These are phyloP conservation scores for Dactylorhiza incarnata DNA, from an alignment of 106 monocot genomes.

Conservation along the genomic window DNA sequence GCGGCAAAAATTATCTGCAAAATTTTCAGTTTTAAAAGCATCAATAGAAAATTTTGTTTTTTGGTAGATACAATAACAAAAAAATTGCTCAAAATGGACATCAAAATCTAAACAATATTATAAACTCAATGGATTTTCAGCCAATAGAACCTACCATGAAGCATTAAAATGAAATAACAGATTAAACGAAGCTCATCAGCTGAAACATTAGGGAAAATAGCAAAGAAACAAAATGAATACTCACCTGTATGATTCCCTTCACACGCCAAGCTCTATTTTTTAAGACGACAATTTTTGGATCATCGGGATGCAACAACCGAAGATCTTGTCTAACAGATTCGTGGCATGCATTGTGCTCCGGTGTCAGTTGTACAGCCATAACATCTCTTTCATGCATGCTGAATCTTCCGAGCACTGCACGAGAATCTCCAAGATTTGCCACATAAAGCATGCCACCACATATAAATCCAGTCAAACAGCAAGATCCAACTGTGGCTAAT, in stretches of 20 bases:
- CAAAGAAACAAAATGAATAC: neutral
- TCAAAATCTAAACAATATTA: neutral
- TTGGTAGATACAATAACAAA: neutral
- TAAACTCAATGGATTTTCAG: neutral
- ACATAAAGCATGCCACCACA: conserved; percentile 39
- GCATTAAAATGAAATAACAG: neutral
- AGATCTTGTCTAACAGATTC: conserved; percentile 64
- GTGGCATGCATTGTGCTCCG: conserved; percentile 65
- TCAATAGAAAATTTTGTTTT: neutral
- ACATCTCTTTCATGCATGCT: conserved; percentile 22
- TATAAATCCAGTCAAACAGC: conserved; percentile 44
- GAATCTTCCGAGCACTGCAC: conserved; percentile 51
- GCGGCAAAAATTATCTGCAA: neutral
- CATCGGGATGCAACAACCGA: conserved; percentile 48
- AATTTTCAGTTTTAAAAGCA: neutral
- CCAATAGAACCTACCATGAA: neutral
- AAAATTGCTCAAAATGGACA: neutral
- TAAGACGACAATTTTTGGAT: conserved; percentile 51
- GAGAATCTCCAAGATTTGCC: conserved; percentile 61
- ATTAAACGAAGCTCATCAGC: neutral
- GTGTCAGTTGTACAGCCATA: conserved; percentile 43
- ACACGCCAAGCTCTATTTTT: conserved; percentile 76
- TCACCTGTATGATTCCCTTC: conserved; percentile 78
- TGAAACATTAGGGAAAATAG: neutral
- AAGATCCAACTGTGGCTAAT: conserved; percentile 48